These are phyloP conservation scores for Sonneratia alba DNA, from an alignment of 345 rosid genomes.

Conservation along the genomic window DNA sequence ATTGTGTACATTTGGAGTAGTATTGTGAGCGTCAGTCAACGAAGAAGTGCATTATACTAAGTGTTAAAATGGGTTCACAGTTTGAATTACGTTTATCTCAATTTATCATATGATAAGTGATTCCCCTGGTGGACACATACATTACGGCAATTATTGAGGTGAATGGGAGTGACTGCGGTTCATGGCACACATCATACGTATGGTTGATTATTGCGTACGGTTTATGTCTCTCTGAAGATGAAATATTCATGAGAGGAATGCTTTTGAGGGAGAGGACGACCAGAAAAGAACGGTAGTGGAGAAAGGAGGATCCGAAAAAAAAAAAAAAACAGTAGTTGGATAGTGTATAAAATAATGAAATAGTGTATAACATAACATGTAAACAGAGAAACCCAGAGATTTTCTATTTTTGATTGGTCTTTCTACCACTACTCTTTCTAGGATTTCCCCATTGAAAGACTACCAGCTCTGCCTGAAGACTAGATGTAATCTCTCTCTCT, in stretches of 20 bases:
- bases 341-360: too few relatives aligned
- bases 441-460: not conserved
- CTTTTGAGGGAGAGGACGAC: not conserved
- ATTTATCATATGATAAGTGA: not conserved
- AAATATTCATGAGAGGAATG: not conserved
- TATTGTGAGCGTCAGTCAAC: not conserved
- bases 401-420: slow-evolving; percentile 40
- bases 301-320: too few relatives aligned
- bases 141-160: too few relatives aligned
- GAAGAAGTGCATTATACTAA: not conserved
- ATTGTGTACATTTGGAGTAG: not conserved
- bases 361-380: not conserved
- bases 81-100: too few relatives aligned
- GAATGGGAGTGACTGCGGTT: too few relatives aligned
- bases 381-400: not conserved
- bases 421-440: slow-evolving; percentile 2
- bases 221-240: not conserved
- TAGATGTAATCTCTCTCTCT: not conserved
- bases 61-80: too few relatives aligned
- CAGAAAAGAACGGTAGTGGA: not conserved
- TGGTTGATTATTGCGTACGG: too few relatives aligned
- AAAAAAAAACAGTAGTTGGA: too few relatives aligned
- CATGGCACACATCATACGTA: too few relatives aligned
- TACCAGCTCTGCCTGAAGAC: not conserved
- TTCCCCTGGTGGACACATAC: too few relatives aligned